A percentile compares a stretch with the other conserved stretches of the same genome.
These are phyloP conservation scores for Fusarium euwallaceae DNA, from an alignment of 2,329 filamentous ascomycete genomes.

Conservation along the genomic window DNA sequence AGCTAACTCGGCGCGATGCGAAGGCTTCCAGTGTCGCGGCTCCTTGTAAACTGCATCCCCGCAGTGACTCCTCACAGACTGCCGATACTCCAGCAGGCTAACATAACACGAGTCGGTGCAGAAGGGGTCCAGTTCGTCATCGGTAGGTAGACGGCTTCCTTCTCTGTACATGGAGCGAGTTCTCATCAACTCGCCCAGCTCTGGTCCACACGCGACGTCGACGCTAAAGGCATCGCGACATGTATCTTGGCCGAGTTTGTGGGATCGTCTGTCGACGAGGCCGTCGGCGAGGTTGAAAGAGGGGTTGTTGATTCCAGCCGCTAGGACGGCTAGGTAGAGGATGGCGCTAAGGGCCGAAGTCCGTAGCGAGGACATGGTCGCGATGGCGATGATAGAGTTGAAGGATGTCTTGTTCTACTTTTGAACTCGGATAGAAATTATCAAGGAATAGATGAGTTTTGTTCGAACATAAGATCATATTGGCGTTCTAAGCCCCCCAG, in stretches of 20 bases:
- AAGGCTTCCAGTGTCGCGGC: neutral
- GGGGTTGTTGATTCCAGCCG: neutral
- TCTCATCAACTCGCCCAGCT: neutral
- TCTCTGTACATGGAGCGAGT: neutral
- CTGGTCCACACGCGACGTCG: neutral
- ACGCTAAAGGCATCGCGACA: neutral
- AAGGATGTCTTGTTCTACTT: neutral
- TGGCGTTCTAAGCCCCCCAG: neutral
- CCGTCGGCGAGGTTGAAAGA: neutral
- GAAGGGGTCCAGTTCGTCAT: neutral
- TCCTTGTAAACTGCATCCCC: neutral
- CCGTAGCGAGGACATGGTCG: neutral
- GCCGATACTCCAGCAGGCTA: neutral
- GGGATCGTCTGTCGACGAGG: neutral
- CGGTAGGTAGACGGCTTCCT: neutral
- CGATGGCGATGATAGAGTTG: neutral
- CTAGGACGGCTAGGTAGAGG: neutral
- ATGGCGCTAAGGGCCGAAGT: neutral
- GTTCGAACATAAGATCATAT: neutral
- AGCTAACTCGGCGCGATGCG: neutral
- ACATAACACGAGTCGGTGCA: constrained; percentile 1
- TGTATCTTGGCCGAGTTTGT: neutral
- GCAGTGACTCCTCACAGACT: neutral
- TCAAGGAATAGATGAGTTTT: neutral
- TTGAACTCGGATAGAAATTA: neutral